Conservation (phyloP, 768 basidiomycete genomes). For the Candolleomyces aberdarensis region DNA sequence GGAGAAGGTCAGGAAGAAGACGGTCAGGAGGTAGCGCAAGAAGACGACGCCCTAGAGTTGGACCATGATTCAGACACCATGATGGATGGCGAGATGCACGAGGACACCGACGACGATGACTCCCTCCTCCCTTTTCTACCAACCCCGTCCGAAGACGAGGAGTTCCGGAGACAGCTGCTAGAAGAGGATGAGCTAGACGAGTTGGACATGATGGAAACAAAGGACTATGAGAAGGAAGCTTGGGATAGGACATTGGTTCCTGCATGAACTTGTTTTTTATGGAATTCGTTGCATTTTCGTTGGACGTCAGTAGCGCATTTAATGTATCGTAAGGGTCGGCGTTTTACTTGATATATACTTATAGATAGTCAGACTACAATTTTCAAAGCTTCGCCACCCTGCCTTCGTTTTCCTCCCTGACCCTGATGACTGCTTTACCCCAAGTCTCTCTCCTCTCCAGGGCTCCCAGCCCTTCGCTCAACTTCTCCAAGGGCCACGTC, state of each 20-base stretch:
- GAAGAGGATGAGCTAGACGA: not conserved
- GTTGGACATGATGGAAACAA: not conserved
- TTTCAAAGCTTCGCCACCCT: slow-evolving; percentile 40
- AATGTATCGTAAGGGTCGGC: no score
- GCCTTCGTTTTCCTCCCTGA: slow-evolving; percentile 46
- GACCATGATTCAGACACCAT: no score
- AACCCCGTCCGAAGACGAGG: not conserved
- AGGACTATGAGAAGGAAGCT: not conserved
- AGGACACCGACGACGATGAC: not conserved
- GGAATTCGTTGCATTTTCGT: no score
- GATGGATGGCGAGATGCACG: not conserved
- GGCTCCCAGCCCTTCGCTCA: slow-evolving; percentile 68
- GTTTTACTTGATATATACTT: no score
- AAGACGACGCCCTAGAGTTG: no score
- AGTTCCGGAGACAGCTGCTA: not conserved
- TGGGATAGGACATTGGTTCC: not conserved
- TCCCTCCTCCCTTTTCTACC: not conserved
- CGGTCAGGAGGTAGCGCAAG: no score
- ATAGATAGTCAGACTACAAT: not conserved
- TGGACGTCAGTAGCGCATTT: no score
- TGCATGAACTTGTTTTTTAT: no score
- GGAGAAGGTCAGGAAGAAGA: not conserved
- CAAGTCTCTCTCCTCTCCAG: slow-evolving; percentile 85
- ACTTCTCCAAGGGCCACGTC: slow-evolving; percentile 62
- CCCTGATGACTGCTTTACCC: slow-evolving; percentile 79